A percentile compares a stretch with the other conserved stretches of the same genome.
phyloP scores from a whole-genome alignment of 345 rosid species.

The Gossypium mustelinum region DNA sequence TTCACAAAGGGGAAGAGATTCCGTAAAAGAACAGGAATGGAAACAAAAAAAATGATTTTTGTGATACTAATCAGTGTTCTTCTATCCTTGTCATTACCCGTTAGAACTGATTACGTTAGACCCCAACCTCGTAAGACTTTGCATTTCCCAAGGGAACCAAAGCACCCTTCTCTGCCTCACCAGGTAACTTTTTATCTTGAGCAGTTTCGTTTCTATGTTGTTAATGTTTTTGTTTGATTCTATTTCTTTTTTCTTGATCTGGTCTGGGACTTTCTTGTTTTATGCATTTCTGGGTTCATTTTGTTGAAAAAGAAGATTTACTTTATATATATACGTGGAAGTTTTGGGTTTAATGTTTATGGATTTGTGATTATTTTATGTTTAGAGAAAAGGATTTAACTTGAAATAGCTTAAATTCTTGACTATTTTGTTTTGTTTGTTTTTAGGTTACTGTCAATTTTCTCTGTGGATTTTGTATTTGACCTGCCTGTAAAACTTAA shows the following conservation, averaged over 20 bases:
- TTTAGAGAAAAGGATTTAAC: neutral
- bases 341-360: neutral
- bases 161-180: conserved; percentile 51
- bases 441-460: neutral
- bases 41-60: conserved; percentile 13
- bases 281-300: neutral
- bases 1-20: conserved; percentile 8
- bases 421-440: neutral
- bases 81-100: conserved; percentile 33
- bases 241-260: neutral
- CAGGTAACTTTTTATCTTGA: conserved; percentile 44
- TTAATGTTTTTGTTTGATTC: neutral
- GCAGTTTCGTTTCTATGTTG: neutral
- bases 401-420: neutral
- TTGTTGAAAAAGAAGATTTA: neutral
- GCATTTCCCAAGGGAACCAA: conserved; percentile 56
- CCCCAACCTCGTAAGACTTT: conserved; percentile 76
- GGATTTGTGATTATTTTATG: neutral
- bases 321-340: neutral
- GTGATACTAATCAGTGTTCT: neutral
- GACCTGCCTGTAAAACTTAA: neutral
- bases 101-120: conserved; percentile 50
- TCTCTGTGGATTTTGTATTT: neutral
- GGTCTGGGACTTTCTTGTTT: conserved; percentile 21
- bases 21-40: conserved; percentile 13